Base-by-base conservation (phyloP, 345 rosid species). In the Trapa incisa region DNA sequence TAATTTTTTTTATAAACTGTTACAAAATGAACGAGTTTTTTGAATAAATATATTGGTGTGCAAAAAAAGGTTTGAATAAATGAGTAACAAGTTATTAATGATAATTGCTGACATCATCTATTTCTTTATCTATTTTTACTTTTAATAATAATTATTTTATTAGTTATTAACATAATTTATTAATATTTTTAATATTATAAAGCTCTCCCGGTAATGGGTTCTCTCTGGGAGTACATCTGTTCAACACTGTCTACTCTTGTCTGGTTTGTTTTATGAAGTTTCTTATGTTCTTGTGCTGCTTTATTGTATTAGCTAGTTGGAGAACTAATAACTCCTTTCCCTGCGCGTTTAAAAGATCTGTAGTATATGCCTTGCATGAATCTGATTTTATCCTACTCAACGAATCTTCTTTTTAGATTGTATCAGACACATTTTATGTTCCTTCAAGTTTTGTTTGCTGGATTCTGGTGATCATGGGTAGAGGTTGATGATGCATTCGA, bases 401-500 rank as follows among this genome's bases (percentile, higher is more conserved):
- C 6, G 60, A n/a, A 54, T 54, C 60, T 17, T n/a, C 8, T 22
- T 52, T 52, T 2, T 52, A 2, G 57, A n/a, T 61, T 41, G 65
- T 47, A 36, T 33, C 5, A 63, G 73, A 54, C 29, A 64, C 63
- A 54, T 64, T 39, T 37, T 16, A 39, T 32, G 41, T 52, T 56
- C 45, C 2, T 3, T 29, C 39, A 73, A 77, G 67, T 66, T 65
- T 75, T 62, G 47, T 50, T 67, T 22, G 39, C 14, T 53, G 45
- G 53, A 66, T 62, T 71, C 41, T 67, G 76, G 74, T 69, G 66
- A 71, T 65, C 66, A 87, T 87, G 93, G 89, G 93, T 75, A 81
- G 93, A 83, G 93, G 88, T 67, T n/a, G 88, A 87, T 3, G 85
- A 87, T 64, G 87, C 86, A 73, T 83, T 83, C 47, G 85, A 87